Evolutionary conservation across 768 basidiomycete species (phyloP).

Genomic region (Fomitopsis serialis): DNA sequence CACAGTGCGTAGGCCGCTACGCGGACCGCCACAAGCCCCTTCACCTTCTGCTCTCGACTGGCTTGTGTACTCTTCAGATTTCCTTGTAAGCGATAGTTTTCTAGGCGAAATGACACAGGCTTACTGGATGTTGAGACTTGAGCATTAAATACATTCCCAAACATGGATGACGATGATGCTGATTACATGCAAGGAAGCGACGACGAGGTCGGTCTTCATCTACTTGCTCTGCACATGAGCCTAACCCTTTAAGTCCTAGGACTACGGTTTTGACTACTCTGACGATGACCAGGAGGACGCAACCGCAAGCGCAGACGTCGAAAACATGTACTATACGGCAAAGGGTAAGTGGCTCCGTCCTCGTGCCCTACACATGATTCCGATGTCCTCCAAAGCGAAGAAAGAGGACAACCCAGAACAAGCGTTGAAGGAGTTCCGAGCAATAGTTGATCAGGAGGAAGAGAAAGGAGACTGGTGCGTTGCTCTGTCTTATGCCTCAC

Average conservation of each 20-base stretch:
- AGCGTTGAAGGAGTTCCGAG: conserved; percentile 83
- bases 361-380: background rate
- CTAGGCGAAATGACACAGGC: too few species aligned
- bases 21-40: too few species aligned
- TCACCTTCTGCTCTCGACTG: too few species aligned
- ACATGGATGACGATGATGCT: conserved; percentile 91
- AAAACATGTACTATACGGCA: conserved; percentile 98
- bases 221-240: background rate
- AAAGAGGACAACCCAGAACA: conserved; percentile 93
- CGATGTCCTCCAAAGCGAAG: conserved; percentile 48
- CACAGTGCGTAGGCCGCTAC: too few species aligned
- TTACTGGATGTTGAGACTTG: too few species aligned
- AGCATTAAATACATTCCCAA: background rate
- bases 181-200: conserved; percentile 91
- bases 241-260: conserved; percentile 38
- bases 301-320: conserved; percentile 79
- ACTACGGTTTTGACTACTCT: conserved; percentile 96
- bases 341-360: conserved; percentile 61
- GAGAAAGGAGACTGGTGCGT: conserved; percentile 90
- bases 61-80: too few species aligned
- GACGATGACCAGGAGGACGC: conserved; percentile 83
- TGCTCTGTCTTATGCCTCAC: background rate
- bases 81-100: too few species aligned
- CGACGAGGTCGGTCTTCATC: conserved; percentile 54
- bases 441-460: conserved; percentile 87